Conservation (phyloP, 108 stramenopile genomes). For the Skeletonema menzelii region DNA sequence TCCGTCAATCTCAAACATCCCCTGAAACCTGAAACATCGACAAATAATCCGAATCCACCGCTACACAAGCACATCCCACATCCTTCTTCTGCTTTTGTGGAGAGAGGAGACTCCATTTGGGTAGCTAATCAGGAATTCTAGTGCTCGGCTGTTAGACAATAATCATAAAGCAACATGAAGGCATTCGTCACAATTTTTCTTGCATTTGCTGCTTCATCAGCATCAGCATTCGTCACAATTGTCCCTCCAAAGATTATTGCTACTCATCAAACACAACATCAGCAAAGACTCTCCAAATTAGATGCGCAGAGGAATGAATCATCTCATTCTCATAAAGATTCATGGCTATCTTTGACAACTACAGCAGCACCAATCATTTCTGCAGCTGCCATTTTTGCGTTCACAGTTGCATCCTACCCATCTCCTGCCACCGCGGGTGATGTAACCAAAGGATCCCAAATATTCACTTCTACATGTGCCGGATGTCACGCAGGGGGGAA, state of each 20-base stretch:
- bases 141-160: background rate
- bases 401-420: background rate
- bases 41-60: too few species aligned
- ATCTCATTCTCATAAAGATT: background rate
- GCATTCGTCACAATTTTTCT: background rate
- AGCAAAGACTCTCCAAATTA: background rate
- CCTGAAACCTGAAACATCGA: too few species aligned
- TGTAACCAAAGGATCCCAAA: constrained; percentile 22
- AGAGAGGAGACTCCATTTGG: too few species aligned
- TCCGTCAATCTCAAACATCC: too few species aligned
- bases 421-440: constrained; percentile 16
- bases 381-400: background rate
- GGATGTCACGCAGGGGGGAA: constrained; percentile 42
- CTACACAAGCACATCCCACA: too few species aligned
- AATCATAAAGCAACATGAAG: background rate
- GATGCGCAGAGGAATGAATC: background rate
- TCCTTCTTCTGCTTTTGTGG: too few species aligned
- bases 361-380: background rate
- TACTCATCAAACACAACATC: background rate
- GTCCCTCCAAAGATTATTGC: background rate
- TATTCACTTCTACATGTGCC: constrained; percentile 27
- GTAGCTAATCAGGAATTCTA: too few species aligned
- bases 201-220: background rate
- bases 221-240: background rate
- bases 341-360: background rate